Evolutionary conservation across 805 yeast species (phyloP).

Genomic region (Candida quercuum): DNA sequence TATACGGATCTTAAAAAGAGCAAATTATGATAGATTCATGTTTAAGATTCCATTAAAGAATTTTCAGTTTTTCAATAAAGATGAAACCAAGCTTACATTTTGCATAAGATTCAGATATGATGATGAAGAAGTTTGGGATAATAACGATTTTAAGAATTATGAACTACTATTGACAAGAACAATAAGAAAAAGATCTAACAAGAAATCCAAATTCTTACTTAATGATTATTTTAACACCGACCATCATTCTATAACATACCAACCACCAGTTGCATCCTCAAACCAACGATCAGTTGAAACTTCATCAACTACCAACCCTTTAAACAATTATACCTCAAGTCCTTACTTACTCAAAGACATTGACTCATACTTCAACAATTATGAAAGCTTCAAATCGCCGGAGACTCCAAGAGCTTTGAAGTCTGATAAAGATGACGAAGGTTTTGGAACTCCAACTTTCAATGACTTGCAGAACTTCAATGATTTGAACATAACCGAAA

Average conservation of each 20-base stretch:
- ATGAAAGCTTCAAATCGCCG: slow-evolving; percentile 21
- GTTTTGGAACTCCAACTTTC: slow-evolving; percentile 6
- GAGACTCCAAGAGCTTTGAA: slow-evolving; percentile 23
- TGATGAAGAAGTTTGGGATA: slow-evolving; percentile 70
- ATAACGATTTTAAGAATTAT: slow-evolving; percentile 58
- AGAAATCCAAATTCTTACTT: slow-evolving; percentile 12
- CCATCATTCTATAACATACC: neutral
- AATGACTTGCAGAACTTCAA: slow-evolving; percentile 7
- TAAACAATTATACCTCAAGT: too few relatives aligned
- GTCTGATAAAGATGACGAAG: slow-evolving; percentile 1
- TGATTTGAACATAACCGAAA: neutral
- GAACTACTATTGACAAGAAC: slow-evolving; percentile 29
- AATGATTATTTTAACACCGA: slow-evolving; percentile 14
- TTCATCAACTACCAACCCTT: neutral
- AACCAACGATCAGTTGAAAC: neutral
- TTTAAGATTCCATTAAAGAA: slow-evolving; percentile 52
- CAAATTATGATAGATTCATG: slow-evolving; percentile 64
- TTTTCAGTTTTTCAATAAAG: slow-evolving; percentile 12
- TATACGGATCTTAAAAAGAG: slow-evolving; percentile 38
- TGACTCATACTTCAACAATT: slow-evolving; percentile 16
- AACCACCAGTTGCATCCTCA: slow-evolving; percentile 1
- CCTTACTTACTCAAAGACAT: slow-evolving; percentile 1
- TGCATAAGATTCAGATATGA: slow-evolving; percentile 39
- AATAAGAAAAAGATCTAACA: slow-evolving; percentile 3
- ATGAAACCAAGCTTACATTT: slow-evolving; percentile 30